These are phyloP conservation scores for Daldinia childiae DNA, from an alignment of 495 filamentous ascomycete genomes.

Conservation along the genomic window DNA sequence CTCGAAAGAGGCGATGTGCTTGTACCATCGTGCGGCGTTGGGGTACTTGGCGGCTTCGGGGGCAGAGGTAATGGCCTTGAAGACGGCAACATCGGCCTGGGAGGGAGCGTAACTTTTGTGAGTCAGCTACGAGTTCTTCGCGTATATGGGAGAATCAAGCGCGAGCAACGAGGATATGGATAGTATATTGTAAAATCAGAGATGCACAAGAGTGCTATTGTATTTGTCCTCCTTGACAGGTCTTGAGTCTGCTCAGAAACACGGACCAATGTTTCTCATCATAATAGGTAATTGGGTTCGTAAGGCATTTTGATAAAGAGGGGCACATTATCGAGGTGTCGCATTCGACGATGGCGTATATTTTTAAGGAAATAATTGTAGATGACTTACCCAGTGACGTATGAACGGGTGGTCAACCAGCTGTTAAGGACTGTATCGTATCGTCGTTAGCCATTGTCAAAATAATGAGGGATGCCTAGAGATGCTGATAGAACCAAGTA, in stretches of 20 bases:
- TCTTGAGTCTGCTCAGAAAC: constrained; percentile 99
- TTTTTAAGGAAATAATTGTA: constrained; percentile 44
- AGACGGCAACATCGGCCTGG: constrained; percentile 95
- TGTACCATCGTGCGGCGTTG: constrained; percentile 96
- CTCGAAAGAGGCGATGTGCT: constrained; percentile 92
- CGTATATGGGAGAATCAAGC: neutral
- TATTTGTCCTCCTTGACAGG: constrained; percentile 85
- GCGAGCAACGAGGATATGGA: neutral
- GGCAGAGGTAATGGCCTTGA: constrained; percentile 81
- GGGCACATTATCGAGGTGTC: constrained; percentile 6
- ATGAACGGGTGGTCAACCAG: constrained; percentile 90
- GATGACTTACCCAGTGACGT: constrained; percentile 85
- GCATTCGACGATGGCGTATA: constrained; percentile 25
- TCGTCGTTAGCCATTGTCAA: constrained; percentile 17
- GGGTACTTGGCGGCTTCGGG: constrained; percentile 89
- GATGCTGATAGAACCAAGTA: constrained; percentile 1
- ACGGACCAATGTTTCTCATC: constrained; percentile 98
- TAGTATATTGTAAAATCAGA: constrained; percentile 70
- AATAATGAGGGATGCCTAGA: neutral
- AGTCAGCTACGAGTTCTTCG: constrained; percentile 25
- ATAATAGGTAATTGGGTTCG: constrained; percentile 52
- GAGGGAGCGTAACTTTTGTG: constrained; percentile 76
- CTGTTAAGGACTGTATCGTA: constrained; percentile 81
- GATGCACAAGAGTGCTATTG: constrained; percentile 79
- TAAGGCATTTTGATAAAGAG: constrained; percentile 14